Evolutionary conservation across 441 rosid species (phyloP).

Genomic region (Geranium incanum): DNA sequence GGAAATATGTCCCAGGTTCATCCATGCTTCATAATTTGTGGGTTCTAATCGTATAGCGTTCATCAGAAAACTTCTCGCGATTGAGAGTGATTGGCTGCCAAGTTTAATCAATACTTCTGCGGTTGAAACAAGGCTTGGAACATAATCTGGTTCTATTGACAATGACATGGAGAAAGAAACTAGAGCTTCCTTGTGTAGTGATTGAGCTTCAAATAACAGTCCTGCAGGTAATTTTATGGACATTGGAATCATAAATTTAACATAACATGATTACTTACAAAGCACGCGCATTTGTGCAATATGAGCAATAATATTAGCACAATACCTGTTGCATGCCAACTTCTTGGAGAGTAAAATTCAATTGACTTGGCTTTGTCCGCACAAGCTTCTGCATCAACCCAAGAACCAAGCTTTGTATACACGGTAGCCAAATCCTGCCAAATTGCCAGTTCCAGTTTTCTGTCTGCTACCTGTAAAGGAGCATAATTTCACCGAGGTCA

Average conservation of each 20-base stretch:
- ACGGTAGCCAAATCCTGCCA: slow-evolving; percentile 80
- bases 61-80: slow-evolving; percentile 78
- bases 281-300: not conserved
- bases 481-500: slow-evolving; percentile 7
- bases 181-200: slow-evolving; percentile 65
- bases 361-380: slow-evolving; percentile 61
- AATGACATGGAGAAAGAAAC: slow-evolving; percentile 57
- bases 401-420: slow-evolving; percentile 54
- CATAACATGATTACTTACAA: not conserved
- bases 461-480: slow-evolving; percentile 37
- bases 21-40: slow-evolving; percentile 67
- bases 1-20: slow-evolving; percentile 67
- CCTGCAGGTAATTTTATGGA: slow-evolving; percentile 37
- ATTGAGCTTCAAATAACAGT: slow-evolving; percentile 51
- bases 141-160: slow-evolving; percentile 66
- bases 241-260: not conserved
- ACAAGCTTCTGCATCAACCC: slow-evolving; percentile 68
- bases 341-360: slow-evolving; percentile 51
- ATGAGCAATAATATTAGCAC: not conserved
- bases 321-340: slow-evolving; percentile 74
- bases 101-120: slow-evolving; percentile 60
- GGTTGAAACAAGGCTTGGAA: slow-evolving; percentile 70
- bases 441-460: slow-evolving; percentile 50
- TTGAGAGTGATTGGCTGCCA: slow-evolving; percentile 45
- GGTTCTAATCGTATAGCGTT: slow-evolving; percentile 70